Percentiles rank a stretch among this genome's conserved stretches.
phyloP scores from a whole-genome alignment of 768 basidiomycete genomes.

The Symmetrospora coprosmae region DNA sequence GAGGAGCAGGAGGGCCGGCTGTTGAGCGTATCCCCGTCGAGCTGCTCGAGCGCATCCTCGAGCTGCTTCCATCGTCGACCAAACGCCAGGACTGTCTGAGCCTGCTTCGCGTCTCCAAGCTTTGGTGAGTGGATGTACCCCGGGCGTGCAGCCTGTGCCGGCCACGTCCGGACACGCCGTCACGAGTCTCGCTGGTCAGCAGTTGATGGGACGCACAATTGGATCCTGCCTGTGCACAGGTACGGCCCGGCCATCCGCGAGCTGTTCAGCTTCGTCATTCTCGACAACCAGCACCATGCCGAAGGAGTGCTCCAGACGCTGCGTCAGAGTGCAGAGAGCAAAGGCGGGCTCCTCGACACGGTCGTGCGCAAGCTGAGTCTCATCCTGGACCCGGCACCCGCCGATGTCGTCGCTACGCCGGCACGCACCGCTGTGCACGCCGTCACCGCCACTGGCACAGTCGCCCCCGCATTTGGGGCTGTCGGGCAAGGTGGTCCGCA shows the following conservation, averaged over 20 bases:
- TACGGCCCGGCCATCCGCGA: slow-evolving; percentile 4
- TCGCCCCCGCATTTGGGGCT: no score
- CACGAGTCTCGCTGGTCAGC: no score
- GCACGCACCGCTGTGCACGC: no score
- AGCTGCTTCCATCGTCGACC: background rate
- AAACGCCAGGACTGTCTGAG: slow-evolving; percentile 2
- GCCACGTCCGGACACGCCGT: no score
- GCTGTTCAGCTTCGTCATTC: background rate
- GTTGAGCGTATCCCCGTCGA: slow-evolving; percentile 5
- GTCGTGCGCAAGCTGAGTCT: slow-evolving; percentile 14
- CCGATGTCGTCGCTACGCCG: no score
- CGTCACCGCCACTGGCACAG: no score
- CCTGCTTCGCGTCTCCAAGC: background rate
- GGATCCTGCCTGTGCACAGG: background rate
- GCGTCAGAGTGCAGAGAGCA: background rate
- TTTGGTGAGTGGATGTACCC: background rate
- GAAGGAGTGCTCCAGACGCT: slow-evolving; percentile 2
- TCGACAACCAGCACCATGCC: slow-evolving; percentile 8
- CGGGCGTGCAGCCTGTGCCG: background rate
- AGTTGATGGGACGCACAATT: no score
- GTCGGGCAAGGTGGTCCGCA: no score
- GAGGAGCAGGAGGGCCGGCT: no score
- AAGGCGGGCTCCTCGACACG: background rate
- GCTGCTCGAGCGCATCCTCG: slow-evolving; percentile 3
- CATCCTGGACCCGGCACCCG: background rate